Conservation (phyloP, 2,329 filamentous ascomycete genomes). For the Orbilia ellipsospora region DNA sequence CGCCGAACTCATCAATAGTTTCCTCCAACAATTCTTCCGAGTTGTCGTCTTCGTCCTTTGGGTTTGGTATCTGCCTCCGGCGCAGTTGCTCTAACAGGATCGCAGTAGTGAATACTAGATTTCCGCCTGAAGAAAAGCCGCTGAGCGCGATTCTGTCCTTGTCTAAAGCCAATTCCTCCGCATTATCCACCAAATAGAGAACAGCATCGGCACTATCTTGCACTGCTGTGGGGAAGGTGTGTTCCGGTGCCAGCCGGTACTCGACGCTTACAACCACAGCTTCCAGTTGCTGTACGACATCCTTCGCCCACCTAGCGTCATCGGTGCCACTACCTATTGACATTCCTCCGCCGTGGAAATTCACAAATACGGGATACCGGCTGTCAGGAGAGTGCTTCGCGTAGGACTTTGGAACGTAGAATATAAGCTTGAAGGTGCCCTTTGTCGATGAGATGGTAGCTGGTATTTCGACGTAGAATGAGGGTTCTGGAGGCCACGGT, state of each 20-base stretch:
- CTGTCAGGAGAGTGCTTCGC: slow-evolving; percentile 10
- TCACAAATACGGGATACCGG: slow-evolving; percentile 69
- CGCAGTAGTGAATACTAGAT: slow-evolving; percentile 63
- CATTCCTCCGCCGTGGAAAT: slow-evolving; percentile 76
- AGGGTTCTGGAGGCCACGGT: slow-evolving; percentile 53
- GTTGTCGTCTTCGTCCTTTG: background rate
- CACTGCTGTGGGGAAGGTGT: slow-evolving; percentile 73
- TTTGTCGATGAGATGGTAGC: slow-evolving; percentile 47
- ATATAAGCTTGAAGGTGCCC: slow-evolving; percentile 49
- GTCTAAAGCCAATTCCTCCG: slow-evolving; percentile 70
- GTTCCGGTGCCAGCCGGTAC: slow-evolving; percentile 74
- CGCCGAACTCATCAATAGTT: slow-evolving; percentile 37
- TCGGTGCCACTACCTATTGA: slow-evolving; percentile 73
- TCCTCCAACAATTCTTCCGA: background rate
- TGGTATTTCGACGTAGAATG: slow-evolving; percentile 52
- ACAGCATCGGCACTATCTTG: slow-evolving; percentile 75
- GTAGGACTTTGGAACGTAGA: slow-evolving; percentile 54
- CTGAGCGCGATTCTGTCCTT: slow-evolving; percentile 69
- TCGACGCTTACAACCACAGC: slow-evolving; percentile 73
- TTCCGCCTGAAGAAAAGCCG: slow-evolving; percentile 73
- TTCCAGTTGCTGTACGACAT: slow-evolving; percentile 67
- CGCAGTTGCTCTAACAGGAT: slow-evolving; percentile 58
- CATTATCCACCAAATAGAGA: slow-evolving; percentile 70
- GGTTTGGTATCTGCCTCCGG: slow-evolving; percentile 23
- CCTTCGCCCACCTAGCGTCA: slow-evolving; percentile 71